Percentiles rank a stretch among this genome's conserved stretches.
phyloP scores from a whole-genome alignment of 1,284 basidiomycete genomes.

The Phellopilus nigrolimitatus region DNA sequence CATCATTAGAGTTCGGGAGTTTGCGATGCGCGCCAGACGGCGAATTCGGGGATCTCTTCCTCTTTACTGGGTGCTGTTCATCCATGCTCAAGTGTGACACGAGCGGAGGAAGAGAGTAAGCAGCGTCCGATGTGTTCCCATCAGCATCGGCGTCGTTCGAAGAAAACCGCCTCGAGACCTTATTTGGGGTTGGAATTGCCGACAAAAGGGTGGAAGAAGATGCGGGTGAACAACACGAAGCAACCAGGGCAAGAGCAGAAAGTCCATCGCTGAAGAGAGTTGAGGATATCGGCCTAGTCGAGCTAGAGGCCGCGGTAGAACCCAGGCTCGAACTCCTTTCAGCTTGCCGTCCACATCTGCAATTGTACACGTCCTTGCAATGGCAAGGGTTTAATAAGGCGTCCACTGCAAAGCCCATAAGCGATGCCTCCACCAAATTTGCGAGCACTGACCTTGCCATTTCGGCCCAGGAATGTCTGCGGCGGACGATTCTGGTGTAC shows the following conservation, averaged over 20 bases:
- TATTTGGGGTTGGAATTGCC: conserved; percentile 15
- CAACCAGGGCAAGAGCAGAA: conserved; percentile 46
- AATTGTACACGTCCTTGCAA: conserved; percentile 52
- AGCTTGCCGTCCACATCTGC: conserved; percentile 41
- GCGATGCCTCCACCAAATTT: background rate
- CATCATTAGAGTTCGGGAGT: background rate
- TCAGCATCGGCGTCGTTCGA: background rate
- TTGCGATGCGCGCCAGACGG: background rate
- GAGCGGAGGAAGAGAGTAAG: background rate
- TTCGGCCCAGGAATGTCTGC: conserved; percentile 1
- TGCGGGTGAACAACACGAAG: conserved; percentile 36
- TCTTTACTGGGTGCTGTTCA: background rate
- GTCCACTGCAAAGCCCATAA: conserved; percentile 38
- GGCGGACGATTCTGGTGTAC: conserved; percentile 3
- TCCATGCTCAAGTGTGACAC: background rate
- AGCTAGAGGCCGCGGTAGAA: background rate
- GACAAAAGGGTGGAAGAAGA: conserved; percentile 10
- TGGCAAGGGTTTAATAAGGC: conserved; percentile 58
- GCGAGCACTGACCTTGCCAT: conserved; percentile 5
- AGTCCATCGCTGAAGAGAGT: conserved; percentile 31
- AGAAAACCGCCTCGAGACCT: background rate
- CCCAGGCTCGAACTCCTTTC: conserved; percentile 22
- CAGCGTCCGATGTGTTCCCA: background rate
- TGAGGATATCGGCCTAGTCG: conserved; percentile 18
- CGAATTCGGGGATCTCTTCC: conserved; percentile 6